phyloP scores from a whole-genome alignment of 306 rosid species.

The Ormosia semicastrata region DNA sequence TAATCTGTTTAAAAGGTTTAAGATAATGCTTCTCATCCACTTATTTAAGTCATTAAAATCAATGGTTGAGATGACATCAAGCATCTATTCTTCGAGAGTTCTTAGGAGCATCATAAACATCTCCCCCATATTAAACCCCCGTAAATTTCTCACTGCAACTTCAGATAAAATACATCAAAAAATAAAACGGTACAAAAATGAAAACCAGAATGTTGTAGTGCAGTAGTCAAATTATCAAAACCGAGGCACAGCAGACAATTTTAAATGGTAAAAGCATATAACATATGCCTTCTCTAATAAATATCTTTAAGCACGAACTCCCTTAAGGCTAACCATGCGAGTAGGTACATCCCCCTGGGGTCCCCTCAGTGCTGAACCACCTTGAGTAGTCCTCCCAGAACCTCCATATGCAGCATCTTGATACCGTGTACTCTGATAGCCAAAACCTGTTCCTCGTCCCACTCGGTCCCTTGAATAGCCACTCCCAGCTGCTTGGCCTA shows the following conservation, averaged over 20 bases:
- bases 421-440: conserved; percentile 56
- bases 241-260: background rate
- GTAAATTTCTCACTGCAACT: background rate
- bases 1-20: too few relatives aligned
- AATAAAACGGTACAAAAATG: background rate
- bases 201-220: background rate
- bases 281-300: background rate
- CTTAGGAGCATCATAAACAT: too few relatives aligned
- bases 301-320: conserved; percentile 49
- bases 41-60: too few relatives aligned
- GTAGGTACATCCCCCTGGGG: conserved; percentile 64
- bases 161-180: background rate
- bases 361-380: conserved; percentile 62
- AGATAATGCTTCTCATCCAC: too few relatives aligned
- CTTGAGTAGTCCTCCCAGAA: conserved; percentile 55
- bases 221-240: conserved; percentile 17
- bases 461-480: conserved; percentile 56
- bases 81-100: too few relatives aligned
- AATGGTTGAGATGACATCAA: too few relatives aligned
- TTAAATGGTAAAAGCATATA: conserved; percentile 6
- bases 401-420: conserved; percentile 59
- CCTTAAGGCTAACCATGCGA: conserved; percentile 84
- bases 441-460: conserved; percentile 50
- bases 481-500: conserved; percentile 46
- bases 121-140: background rate